Evolutionary conservation across 78 protist species (phyloP), one percentile per base, ranked within the genome.

Genomic region (Dictyostelium purpureum): DNA sequence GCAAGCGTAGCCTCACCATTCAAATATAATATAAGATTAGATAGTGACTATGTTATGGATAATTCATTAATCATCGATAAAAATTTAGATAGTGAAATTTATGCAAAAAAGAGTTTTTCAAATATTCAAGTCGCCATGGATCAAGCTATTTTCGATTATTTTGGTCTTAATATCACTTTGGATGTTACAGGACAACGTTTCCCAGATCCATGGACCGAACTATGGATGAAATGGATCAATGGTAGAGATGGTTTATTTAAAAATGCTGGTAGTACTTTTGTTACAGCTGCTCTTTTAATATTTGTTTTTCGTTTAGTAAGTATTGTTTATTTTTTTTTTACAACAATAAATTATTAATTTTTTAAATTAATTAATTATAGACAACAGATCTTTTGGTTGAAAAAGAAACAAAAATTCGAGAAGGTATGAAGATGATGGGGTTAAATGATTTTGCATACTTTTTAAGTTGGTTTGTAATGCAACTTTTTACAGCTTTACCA

Each of bases 371-470:
- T 21, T n/a, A n/a, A n/a, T n/a, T n/a, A n/a, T n/a, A n/a, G n/a
- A n/a, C n/a, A n/a, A 82, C 90, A 0, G 90, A 82, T 6, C 26
- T 82, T 11, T 79, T 82, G 0, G 42, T 70, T 0, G 90, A 82
- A 57, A 82, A 82, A 18, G 90, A 82, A 57, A 82, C 90, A 0
- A 82, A 82, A 12, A 52, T 82, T n/a, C 37, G 77, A 26, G 90
- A 82, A 31, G 90, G 90, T 31, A 82, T 82, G 90, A 82, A 65
- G 54, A 82, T 82, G 71, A 82, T 82, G 90, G 90, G 90, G 0
- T 26, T 82, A 28, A 82, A 70, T 16, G 80, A 82, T 11, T 43
- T 26, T 38, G 49, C 80, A 7, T 82, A 82, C 40, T 82, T 69
- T 31, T 3, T 70, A 6, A 47, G 67, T 21, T 82, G 90, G 90